phyloP scores from a whole-genome alignment of 192 early-diverging fungal genomes.

The Backusella psychrophila region DNA sequence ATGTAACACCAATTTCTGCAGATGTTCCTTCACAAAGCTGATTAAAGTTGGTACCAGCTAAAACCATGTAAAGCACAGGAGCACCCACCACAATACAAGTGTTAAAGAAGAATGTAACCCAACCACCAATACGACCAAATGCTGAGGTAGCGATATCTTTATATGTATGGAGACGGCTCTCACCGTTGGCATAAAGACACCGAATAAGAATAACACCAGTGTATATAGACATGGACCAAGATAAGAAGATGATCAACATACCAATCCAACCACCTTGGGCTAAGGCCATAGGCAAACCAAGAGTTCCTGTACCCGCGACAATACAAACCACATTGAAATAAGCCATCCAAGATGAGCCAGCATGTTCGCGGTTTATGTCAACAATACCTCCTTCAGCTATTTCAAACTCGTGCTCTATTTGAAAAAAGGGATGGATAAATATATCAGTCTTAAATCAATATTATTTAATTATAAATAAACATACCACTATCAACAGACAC shows the following conservation, averaged over 20 bases:
- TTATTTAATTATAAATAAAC: background rate
- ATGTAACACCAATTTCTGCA: conserved; percentile 39
- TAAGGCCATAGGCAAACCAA: conserved; percentile 81
- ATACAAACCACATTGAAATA: conserved; percentile 57
- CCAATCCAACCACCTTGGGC: conserved; percentile 59
- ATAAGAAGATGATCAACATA: conserved; percentile 23
- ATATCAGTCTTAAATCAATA: background rate
- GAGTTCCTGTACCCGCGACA: conserved; percentile 79
- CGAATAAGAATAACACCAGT: conserved; percentile 27
- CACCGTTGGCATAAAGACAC: conserved; percentile 26
- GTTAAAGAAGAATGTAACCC: conserved; percentile 66
- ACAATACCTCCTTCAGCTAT: conserved; percentile 9
- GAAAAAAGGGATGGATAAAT: background rate
- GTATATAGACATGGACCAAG: conserved; percentile 22
- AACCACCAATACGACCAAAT: conserved; percentile 66
- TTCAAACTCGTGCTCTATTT: background rate
- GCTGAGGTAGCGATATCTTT: conserved; percentile 69
- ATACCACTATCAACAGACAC: background rate
- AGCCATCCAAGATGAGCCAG: conserved; percentile 23
- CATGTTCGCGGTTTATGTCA: conserved; percentile 9
- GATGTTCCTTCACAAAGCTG: conserved; percentile 46
- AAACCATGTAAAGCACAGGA: conserved; percentile 66
- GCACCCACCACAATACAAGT: conserved; percentile 67
- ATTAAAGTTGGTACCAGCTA: conserved; percentile 71
- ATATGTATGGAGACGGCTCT: conserved; percentile 53